Percentiles rank a stretch among this genome's conserved stretches.
phyloP scores from a whole-genome alignment of 441 rosid genomes.

The Erodium trifolium region DNA sequence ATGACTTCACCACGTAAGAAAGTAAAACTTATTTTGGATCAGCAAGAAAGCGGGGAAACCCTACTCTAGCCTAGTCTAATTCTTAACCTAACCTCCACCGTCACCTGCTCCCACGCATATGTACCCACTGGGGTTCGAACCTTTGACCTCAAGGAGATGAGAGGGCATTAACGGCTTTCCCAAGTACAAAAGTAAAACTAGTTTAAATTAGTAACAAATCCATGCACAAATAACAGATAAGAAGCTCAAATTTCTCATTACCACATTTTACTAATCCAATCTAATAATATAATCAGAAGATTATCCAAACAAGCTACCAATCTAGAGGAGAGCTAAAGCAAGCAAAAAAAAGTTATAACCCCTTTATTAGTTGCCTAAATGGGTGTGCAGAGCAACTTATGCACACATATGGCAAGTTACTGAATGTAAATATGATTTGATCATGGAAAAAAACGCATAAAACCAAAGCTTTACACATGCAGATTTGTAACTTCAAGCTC shows the following conservation, averaged over 20 bases:
- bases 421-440: background rate
- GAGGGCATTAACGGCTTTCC: background rate
- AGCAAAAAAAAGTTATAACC: background rate
- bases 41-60: too few species aligned
- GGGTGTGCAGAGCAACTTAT: background rate
- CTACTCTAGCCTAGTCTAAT: too few species aligned
- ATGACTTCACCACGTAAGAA: background rate
- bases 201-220: background rate
- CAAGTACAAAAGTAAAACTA: background rate
- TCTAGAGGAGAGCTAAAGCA: background rate
- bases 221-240: background rate
- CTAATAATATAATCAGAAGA: background rate
- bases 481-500: background rate
- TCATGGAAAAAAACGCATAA: background rate
- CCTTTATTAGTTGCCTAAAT: background rate
- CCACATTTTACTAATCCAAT: background rate
- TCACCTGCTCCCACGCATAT: too few species aligned
- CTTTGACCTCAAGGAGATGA: too few species aligned
- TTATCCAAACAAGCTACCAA: background rate
- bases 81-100: too few species aligned
- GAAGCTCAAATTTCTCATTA: background rate
- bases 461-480: background rate
- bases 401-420: background rate
- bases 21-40: too few species aligned
- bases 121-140: too few species aligned